Conservation (phyloP, 129 eudicot species). For the Artemisia argyi region DNA sequence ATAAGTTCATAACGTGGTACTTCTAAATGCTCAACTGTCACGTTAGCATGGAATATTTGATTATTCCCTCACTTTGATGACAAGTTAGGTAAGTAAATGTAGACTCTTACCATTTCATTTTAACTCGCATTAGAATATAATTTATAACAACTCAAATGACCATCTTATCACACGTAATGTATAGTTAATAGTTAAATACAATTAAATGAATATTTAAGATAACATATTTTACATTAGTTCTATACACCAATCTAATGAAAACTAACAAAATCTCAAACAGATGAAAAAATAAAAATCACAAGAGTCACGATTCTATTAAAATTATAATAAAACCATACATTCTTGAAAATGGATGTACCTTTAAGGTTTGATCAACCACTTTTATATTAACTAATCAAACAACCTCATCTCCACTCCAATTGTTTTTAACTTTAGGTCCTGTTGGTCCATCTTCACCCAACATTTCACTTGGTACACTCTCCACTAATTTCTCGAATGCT, state of each 20-base stretch:
- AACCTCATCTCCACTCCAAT: slow-evolving; percentile 58
- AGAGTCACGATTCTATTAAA: not conserved
- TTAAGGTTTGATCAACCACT: slow-evolving; percentile 38
- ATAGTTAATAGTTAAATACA: too few relatives aligned
- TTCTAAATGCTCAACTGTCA: too few relatives aligned
- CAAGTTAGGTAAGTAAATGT: too few relatives aligned
- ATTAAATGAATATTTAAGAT: too few relatives aligned
- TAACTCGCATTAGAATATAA: too few relatives aligned
- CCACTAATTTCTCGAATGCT: slow-evolving; percentile 40
- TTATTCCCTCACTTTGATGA: too few relatives aligned
- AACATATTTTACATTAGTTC: not conserved
- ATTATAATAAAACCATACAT: not conserved
- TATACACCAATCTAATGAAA: not conserved
- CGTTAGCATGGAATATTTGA: too few relatives aligned
- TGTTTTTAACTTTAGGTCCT: slow-evolving; percentile 66
- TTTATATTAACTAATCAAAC: slow-evolving; percentile 12
- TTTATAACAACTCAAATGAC: too few relatives aligned
- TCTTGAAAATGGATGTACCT: slow-evolving; percentile 21
- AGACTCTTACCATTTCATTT: too few relatives aligned
- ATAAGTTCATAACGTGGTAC: too few relatives aligned
- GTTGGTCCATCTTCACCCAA: slow-evolving; percentile 84
- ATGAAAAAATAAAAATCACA: not conserved
- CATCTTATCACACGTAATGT: too few relatives aligned
- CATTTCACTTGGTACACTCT: slow-evolving; percentile 54
- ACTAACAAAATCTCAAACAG: not conserved